These are phyloP conservation scores for Brassica hybrid DNA, from an alignment of 441 rosid genomes.

Conservation along the genomic window DNA sequence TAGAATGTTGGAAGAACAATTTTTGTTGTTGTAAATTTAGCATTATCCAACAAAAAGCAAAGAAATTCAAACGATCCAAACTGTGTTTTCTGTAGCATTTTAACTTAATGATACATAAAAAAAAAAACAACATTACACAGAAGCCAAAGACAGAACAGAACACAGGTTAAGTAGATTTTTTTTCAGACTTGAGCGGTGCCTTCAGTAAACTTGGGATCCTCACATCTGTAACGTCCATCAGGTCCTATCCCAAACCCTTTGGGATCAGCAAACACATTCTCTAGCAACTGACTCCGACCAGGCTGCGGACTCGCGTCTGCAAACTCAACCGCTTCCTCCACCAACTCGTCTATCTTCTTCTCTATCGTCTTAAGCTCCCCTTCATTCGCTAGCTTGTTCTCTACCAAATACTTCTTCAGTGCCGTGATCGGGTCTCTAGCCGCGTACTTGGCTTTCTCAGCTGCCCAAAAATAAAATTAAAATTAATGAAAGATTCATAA, in stretches of 20 bases:
- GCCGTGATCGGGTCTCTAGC: conserved; percentile 89
- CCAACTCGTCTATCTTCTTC: conserved; percentile 85
- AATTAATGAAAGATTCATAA: too few species aligned
- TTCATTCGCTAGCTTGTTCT: conserved; percentile 79
- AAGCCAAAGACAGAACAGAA: conserved; percentile 17
- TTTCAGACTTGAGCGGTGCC: conserved; percentile 95
- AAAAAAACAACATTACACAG: conserved; percentile 40
- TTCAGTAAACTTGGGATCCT: conserved; percentile 96
- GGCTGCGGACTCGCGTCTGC: conserved; percentile 91
- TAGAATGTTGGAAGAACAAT: background rate
- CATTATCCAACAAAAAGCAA: background rate
- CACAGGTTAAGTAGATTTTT: too few species aligned
- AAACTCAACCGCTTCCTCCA: conserved; percentile 96
- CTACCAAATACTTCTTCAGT: conserved; percentile 76
- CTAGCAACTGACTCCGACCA: conserved; percentile 83
- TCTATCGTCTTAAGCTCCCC: conserved; percentile 84
- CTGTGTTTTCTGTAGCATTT: conserved; percentile 23
- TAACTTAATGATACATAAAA: conserved; percentile 16
- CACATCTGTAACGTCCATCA: conserved; percentile 92
- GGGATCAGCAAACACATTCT: conserved; percentile 96
- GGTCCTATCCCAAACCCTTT: conserved; percentile 96
- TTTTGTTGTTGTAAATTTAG: background rate
- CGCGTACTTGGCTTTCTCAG: conserved; percentile 89
- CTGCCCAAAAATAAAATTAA: conserved; percentile 65
- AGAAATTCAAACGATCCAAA: conserved; percentile 9